Evolutionary conservation across 2,329 filamentous ascomycete species (phyloP).

Genomic region (Myrmaecium sp.): DNA sequence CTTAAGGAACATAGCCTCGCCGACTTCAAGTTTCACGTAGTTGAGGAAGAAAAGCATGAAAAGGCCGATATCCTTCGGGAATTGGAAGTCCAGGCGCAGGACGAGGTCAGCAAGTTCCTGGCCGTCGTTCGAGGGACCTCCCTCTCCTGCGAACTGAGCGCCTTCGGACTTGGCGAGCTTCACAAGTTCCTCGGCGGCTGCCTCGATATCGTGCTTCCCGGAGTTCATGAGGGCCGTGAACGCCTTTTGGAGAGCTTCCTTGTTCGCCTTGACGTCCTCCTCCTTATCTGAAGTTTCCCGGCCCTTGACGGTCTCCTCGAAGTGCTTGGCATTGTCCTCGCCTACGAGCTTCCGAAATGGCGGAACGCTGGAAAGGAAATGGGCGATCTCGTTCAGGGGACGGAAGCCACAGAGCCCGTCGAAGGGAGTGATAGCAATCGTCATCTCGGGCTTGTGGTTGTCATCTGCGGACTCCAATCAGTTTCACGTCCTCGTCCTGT

Average conservation of each 20-base stretch:
- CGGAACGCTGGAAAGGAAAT: slow-evolving; percentile 52
- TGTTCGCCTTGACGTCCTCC: slow-evolving; percentile 34
- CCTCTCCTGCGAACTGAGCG: slow-evolving; percentile 56
- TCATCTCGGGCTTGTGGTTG: slow-evolving; percentile 71
- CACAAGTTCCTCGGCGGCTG: slow-evolving; percentile 52
- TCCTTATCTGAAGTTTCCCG: slow-evolving; percentile 39
- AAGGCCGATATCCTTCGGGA: slow-evolving; percentile 50
- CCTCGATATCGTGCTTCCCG: slow-evolving; percentile 45
- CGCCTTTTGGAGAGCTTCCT: slow-evolving; percentile 45
- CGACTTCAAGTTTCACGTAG: slow-evolving; percentile 46
- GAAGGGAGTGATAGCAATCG: slow-evolving; percentile 52
- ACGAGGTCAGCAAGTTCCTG: slow-evolving; percentile 50
- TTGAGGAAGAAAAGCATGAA: slow-evolving; percentile 62
- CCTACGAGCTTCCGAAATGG: slow-evolving; percentile 34
- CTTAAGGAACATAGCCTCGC: slow-evolving; percentile 53
- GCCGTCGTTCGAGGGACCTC: slow-evolving; percentile 49
- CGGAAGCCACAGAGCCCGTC: slow-evolving; percentile 66
- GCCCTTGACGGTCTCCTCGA: slow-evolving; percentile 35
- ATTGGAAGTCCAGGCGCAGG: slow-evolving; percentile 47
- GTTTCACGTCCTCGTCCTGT: too few species aligned
- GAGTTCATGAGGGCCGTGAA: slow-evolving; percentile 68
- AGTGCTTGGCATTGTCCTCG: slow-evolving; percentile 38
- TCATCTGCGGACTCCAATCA: slow-evolving; percentile 56
- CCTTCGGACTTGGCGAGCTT: slow-evolving; percentile 51
- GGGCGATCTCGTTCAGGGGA: slow-evolving; percentile 41